Evolutionary conservation across 768 basidiomycete genomes (phyloP).

Genomic region (Mycena vulgaris): DNA sequence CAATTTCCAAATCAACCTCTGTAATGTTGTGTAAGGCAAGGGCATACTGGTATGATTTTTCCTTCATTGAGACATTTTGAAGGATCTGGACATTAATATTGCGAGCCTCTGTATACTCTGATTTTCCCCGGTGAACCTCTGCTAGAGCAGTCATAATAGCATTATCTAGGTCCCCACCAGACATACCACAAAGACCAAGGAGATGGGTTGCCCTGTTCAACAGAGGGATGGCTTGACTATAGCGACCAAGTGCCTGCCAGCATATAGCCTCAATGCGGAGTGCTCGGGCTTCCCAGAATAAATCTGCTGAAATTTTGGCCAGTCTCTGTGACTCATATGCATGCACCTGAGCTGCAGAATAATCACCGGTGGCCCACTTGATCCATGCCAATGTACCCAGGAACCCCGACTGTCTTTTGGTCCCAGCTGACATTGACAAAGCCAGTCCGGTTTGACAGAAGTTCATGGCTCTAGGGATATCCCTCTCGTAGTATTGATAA

Average conservation of each 20-base stretch:
- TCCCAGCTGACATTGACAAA: not conserved
- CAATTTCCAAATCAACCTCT: too few species aligned
- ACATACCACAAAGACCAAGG: not conserved
- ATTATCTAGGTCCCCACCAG: not conserved
- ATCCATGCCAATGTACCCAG: not conserved
- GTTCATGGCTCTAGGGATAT: not conserved
- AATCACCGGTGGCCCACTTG: not conserved
- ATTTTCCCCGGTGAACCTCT: not conserved
- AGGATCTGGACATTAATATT: not conserved
- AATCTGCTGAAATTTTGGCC: not conserved
- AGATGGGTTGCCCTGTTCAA: not conserved
- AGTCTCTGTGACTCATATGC: not conserved
- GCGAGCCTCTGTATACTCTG: not conserved
- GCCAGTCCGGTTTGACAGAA: not conserved
- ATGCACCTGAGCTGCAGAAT: not conserved
- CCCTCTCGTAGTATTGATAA: not conserved
- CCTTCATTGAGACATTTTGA: too few species aligned
- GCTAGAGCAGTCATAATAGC: not conserved
- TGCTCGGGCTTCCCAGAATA: not conserved
- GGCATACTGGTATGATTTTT: too few species aligned
- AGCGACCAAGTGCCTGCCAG: not conserved
- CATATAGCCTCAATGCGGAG: not conserved
- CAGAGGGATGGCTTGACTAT: not conserved
- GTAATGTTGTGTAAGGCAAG: too few species aligned
- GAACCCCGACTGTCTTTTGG: not conserved